A percentile compares a stretch with the other conserved stretches of the same genome.
These are phyloP conservation scores for Leucogyrophana mollusca DNA, from an alignment of 768 basidiomycete genomes.

Conservation along the genomic window DNA sequence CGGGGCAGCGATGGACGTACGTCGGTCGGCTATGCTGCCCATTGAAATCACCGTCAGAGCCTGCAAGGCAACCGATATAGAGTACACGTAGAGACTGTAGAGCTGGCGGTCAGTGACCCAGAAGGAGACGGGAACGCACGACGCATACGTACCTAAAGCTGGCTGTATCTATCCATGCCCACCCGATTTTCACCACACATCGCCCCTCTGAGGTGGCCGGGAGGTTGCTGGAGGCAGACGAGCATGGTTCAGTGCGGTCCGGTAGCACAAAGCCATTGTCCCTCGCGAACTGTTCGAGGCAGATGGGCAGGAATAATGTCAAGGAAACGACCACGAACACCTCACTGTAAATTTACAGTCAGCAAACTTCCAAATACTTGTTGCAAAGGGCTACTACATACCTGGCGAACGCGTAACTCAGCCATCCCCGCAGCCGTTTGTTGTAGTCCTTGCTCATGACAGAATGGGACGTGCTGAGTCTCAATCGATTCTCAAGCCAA, in stretches of 20 bases:
- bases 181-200: conserved; percentile 81
- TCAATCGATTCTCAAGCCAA: no score
- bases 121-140: background rate
- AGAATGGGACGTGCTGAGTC: no score
- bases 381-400: conserved; percentile 15
- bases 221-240: conserved; percentile 10
- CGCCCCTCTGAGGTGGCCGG: conserved; percentile 37
- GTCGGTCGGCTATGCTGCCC: conserved; percentile 87
- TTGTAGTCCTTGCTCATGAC: conserved; percentile 13
- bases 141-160: conserved; percentile 70
- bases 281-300: conserved; percentile 84
- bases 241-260: conserved; percentile 62
- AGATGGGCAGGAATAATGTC: conserved; percentile 81
- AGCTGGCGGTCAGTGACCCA: background rate
- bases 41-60: conserved; percentile 95
- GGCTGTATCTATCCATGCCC: conserved; percentile 87
- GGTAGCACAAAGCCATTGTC: conserved; percentile 84
- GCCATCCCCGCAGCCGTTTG: conserved; percentile 64
- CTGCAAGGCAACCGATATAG: conserved; percentile 84
- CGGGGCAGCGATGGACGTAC: conserved; percentile 44
- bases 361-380: background rate
- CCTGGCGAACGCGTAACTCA: conserved; percentile 87
- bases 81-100: conserved; percentile 80
- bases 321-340: conserved; percentile 81
- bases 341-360: conserved; percentile 44